Conservation (phyloP, 163 green algal genomes). For the Prototheca wickerhamii region DNA sequence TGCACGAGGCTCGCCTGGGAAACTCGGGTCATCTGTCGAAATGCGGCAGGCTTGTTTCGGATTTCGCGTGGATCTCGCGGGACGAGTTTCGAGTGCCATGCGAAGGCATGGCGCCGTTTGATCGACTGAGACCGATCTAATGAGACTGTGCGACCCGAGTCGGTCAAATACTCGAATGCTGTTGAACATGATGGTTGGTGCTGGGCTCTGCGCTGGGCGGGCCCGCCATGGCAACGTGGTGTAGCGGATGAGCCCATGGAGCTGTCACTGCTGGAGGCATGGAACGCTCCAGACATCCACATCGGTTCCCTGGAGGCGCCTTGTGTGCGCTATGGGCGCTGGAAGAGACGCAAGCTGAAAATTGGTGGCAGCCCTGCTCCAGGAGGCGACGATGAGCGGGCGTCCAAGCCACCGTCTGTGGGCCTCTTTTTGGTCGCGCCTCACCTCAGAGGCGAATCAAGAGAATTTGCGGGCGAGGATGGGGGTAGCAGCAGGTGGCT, state of each 20-base stretch:
- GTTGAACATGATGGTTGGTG: too few species aligned
- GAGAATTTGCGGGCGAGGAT: neutral
- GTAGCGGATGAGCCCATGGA: slow-evolving; percentile 3
- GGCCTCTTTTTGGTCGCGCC: neutral
- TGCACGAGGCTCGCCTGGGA: neutral
- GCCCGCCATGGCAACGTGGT: too few species aligned
- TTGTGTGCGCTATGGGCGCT: neutral
- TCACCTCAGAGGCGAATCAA: neutral
- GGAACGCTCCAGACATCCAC: neutral
- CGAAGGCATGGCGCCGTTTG: too few species aligned
- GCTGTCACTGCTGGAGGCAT: neutral
- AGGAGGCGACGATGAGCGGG: neutral
- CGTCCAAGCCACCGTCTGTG: neutral
- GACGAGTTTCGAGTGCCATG: too few species aligned
- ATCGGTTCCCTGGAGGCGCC: neutral
- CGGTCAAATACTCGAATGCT: too few species aligned
- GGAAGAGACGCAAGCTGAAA: slow-evolving; percentile 1
- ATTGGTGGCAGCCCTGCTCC: neutral
- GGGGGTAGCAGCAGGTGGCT: neutral
- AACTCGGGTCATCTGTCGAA: too few species aligned
- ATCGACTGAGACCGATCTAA: too few species aligned
- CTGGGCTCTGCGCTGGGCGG: too few species aligned
- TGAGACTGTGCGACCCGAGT: too few species aligned
- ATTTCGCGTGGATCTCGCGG: too few species aligned
- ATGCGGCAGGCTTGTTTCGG: too few species aligned